A percentile compares a stretch with the other conserved stretches of the same genome.
These are phyloP conservation scores for Colletotrichum echinochloae DNA, from an alignment of 2,329 filamentous ascomycete genomes.

Conservation along the genomic window DNA sequence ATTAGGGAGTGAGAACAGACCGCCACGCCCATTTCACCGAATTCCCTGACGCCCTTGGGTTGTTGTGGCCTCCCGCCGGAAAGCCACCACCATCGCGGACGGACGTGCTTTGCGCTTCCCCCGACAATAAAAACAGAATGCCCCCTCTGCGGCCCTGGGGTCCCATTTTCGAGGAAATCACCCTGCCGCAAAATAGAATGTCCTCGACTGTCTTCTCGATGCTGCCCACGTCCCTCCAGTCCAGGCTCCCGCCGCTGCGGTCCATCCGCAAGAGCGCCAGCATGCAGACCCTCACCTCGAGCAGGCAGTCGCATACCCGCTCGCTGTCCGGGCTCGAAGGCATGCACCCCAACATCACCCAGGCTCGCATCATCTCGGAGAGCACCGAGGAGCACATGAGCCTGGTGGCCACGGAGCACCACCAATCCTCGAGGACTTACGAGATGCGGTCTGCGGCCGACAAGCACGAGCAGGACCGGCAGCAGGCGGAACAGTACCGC, in stretches of 20 bases:
- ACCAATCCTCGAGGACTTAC: conserved; percentile 25
- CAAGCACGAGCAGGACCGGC: conserved; percentile 21
- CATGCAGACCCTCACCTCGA: conserved; percentile 43
- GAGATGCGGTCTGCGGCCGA: conserved; percentile 24
- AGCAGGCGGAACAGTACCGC: conserved; percentile 16
- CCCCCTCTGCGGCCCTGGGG: conserved; percentile 39
- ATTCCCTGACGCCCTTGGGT: conserved; percentile 21
- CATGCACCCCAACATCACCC: conserved; percentile 25
- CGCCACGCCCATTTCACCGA: conserved; percentile 30
- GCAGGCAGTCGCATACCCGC: conserved; percentile 31
- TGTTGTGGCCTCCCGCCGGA: conserved; percentile 23
- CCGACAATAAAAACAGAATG: conserved; percentile 34
- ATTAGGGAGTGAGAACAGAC: conserved; percentile 14
- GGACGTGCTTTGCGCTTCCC: conserved; percentile 3
- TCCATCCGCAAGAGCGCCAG: conserved; percentile 59
- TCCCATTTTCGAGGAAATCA: conserved; percentile 46
- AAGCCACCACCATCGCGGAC: conserved; percentile 17
- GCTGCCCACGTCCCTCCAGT: conserved; percentile 65
- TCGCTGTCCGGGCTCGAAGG: conserved; percentile 35
- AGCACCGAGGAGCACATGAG: conserved; percentile 39
- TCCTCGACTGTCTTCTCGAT: conserved; percentile 65
- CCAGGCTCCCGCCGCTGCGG: conserved; percentile 62
- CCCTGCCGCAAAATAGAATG: conserved; percentile 49
- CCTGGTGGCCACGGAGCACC: conserved; percentile 31
- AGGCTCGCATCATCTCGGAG: conserved; percentile 31